Conservation (phyloP, 75 land plant genomes). For the Selaginella tamariscina region DNA sequence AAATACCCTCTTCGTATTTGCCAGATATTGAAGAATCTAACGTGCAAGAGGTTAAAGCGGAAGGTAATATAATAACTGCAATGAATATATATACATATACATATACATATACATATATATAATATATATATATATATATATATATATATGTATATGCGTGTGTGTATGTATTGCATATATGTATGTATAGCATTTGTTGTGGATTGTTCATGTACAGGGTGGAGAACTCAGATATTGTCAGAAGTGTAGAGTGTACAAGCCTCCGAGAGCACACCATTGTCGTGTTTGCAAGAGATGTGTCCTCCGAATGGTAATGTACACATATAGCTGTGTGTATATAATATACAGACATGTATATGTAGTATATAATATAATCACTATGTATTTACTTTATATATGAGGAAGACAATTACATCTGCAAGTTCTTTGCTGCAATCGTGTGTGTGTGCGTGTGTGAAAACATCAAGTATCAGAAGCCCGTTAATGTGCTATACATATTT, state of each 20-base stretch:
- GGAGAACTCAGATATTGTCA: constrained; percentile 93
- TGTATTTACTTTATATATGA: too few relatives aligned
- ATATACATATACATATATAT: not conserved
- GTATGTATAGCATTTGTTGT: constrained; percentile 9
- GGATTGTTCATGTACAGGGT: constrained; percentile 40
- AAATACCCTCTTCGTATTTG: constrained; percentile 51
- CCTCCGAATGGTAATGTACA: not conserved
- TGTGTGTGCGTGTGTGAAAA: too few relatives aligned
- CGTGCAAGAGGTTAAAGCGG: constrained; percentile 88
- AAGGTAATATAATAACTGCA: constrained; percentile 41
- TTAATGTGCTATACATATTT: too few relatives aligned
- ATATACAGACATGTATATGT: too few relatives aligned
- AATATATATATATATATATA: not conserved
- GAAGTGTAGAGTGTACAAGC: constrained; percentile 36
- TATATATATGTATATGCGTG: not conserved
- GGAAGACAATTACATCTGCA: too few relatives aligned
- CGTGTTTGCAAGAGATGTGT: not conserved
- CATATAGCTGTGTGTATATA: too few relatives aligned
- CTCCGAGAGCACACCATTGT: not conserved
- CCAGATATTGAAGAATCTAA: constrained; percentile 65
- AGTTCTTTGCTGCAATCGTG: too few relatives aligned
- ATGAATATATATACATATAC: not conserved
- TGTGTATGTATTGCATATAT: not conserved
- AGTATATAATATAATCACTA: too few relatives aligned
- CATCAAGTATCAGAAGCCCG: too few relatives aligned